A percentile compares a stretch with the other conserved stretches of the same genome.
These are phyloP conservation scores for Colletotrichum zoysiae DNA, from an alignment of 2,329 filamentous ascomycete species.

Conservation along the genomic window DNA sequence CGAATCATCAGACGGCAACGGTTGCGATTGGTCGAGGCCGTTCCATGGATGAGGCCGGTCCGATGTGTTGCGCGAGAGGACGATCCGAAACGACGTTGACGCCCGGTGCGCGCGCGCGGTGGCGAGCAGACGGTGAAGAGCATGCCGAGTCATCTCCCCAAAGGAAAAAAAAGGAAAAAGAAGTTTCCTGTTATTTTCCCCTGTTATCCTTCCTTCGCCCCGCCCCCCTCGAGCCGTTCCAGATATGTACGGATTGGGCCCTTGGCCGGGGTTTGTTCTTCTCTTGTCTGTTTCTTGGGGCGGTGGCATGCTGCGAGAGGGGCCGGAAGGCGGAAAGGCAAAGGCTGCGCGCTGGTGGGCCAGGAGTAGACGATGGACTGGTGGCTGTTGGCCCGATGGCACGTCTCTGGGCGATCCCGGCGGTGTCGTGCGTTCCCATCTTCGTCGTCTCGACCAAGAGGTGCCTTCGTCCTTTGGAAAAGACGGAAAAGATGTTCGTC, in stretches of 20 bases:
- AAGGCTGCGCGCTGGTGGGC: slow-evolving; percentile 19
- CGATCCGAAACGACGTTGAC: slow-evolving; percentile 29
- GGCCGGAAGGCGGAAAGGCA: neutral
- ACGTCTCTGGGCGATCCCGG: slow-evolving; percentile 22
- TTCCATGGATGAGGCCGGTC: slow-evolving; percentile 25
- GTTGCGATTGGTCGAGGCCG: slow-evolving; percentile 31
- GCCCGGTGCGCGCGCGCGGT: slow-evolving; percentile 6
- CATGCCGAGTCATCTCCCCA: slow-evolving; percentile 17
- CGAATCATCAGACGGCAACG: neutral
- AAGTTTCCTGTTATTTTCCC: neutral
- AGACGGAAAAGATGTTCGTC: neutral
- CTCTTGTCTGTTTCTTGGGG: neutral
- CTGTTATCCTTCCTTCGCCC: too few relatives aligned
- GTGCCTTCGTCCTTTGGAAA: neutral
- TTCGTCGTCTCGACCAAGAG: slow-evolving; percentile 12
- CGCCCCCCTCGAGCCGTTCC: neutral
- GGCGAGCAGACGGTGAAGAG: slow-evolving; percentile 2
- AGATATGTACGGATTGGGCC: neutral
- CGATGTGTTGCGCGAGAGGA: slow-evolving; percentile 7
- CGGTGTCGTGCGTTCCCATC: neutral
- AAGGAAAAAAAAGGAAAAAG: neutral
- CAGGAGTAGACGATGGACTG: slow-evolving; percentile 17
- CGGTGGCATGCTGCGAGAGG: slow-evolving; percentile 4
- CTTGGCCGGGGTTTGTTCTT: neutral
- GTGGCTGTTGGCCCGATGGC: neutral